A percentile compares a stretch with the other conserved stretches of the same genome.
These are phyloP conservation scores for Cronartium ribicola DNA, from an alignment of 1,284 basidiomycete species.

Conservation along the genomic window DNA sequence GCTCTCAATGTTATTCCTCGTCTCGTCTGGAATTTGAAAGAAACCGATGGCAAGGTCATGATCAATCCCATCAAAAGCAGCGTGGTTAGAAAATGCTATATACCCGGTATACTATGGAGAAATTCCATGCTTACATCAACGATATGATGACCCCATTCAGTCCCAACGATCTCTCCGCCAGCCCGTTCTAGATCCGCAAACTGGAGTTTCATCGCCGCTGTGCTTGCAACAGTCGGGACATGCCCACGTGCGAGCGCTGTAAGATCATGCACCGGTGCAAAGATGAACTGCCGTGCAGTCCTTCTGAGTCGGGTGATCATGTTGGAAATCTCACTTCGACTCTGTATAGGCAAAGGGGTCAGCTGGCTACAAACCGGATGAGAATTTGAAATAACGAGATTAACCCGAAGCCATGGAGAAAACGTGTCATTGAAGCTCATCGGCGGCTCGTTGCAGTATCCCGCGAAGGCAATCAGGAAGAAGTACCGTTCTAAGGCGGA, in stretches of 20 bases:
- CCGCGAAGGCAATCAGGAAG: conserved; percentile 90
- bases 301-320: conserved; percentile 70
- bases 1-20: conserved; percentile 86
- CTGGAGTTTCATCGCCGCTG: conserved; percentile 45
- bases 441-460: conserved; percentile 71
- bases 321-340: conserved; percentile 43
- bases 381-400: conserved; percentile 43
- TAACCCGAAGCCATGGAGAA: conserved; percentile 76
- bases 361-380: conserved; percentile 58
- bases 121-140: conserved; percentile 61
- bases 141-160: conserved; percentile 89
- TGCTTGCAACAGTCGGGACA: conserved; percentile 55
- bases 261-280: conserved; percentile 81
- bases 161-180: conserved; percentile 79
- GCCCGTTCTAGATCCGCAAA: conserved; percentile 64
- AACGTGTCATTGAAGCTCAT: conserved; percentile 67
- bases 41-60: background rate
- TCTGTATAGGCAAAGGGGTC: conserved; percentile 26
- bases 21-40: conserved; percentile 61
- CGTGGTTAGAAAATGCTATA: background rate
- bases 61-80: background rate
- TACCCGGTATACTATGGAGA: background rate
- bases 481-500: conserved; percentile 64
- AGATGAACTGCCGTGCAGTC: conserved; percentile 72
- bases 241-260: conserved; percentile 67